Evolutionary conservation across 2,329 filamentous ascomycete genomes (phyloP).

Genomic region (Fusarium sp.): DNA sequence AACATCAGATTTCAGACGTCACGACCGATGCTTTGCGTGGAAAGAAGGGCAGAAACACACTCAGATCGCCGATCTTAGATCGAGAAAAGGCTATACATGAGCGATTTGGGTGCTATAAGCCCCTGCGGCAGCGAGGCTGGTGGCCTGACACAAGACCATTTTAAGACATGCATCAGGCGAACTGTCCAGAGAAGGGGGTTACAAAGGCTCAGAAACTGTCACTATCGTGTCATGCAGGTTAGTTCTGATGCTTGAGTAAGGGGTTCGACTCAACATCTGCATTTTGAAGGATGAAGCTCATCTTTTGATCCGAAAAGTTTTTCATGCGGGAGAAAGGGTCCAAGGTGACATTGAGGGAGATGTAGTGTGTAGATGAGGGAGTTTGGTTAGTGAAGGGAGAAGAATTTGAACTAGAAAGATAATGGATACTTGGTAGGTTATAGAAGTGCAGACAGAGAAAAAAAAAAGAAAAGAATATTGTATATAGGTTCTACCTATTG

Average conservation of each 20-base stretch:
- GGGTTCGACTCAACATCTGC: conserved; percentile 9
- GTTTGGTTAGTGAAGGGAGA: background rate
- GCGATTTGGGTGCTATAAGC: conserved; percentile 7
- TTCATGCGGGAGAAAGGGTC: conserved; percentile 3
- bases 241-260: conserved; percentile 22
- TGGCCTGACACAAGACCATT: conserved; percentile 17
- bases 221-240: background rate
- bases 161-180: conserved; percentile 26
- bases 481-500: too few species aligned
- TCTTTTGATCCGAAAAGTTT: background rate
- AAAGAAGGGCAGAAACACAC: background rate
- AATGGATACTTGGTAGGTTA: background rate
- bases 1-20: conserved; percentile 20
- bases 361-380: background rate
- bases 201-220: conserved; percentile 7
- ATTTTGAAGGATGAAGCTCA: background rate
- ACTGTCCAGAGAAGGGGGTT: conserved; percentile 23
- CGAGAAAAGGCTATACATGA: conserved; percentile 13
- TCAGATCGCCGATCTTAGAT: conserved; percentile 24
- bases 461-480: background rate
- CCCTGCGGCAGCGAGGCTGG: conserved; percentile 10
- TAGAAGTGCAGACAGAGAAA: background rate
- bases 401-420: background rate
- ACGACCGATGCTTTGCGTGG: conserved; percentile 1
- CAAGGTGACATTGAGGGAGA: conserved; percentile 13